These are phyloP conservation scores for Hura crepitans DNA, from an alignment of 441 rosid genomes.

Conservation along the genomic window DNA sequence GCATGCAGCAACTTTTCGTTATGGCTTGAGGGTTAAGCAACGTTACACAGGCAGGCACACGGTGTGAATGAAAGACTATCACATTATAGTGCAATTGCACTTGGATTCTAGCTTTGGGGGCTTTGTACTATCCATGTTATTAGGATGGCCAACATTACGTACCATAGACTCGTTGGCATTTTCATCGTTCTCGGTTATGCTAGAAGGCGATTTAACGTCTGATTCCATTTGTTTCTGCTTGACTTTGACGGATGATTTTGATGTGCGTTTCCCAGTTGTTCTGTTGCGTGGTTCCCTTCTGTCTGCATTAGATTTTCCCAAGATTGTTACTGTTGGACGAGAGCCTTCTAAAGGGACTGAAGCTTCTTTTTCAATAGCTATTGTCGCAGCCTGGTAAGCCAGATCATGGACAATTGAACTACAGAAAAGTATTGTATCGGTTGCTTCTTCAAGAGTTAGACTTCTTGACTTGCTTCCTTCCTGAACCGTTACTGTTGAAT, in stretches of 20 bases:
- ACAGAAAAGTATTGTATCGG: constrained; percentile 88
- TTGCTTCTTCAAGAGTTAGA: constrained; percentile 95
- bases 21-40: constrained; percentile 17
- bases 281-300: constrained; percentile 50
- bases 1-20: constrained; percentile 25
- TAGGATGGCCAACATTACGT: constrained; percentile 56
- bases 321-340: constrained; percentile 61
- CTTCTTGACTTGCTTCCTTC: constrained; percentile 66
- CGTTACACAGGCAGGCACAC: constrained; percentile 16
- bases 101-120: constrained; percentile 90
- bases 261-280: constrained; percentile 41
- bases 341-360: constrained; percentile 49
- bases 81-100: constrained; percentile 99
- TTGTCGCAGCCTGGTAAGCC: constrained; percentile 74
- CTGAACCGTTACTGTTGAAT: constrained; percentile 57
- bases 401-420: constrained; percentile 91
- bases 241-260: constrained; percentile 54
- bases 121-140: constrained; percentile 54
- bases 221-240: constrained; percentile 51
- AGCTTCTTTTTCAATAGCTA: constrained; percentile 64
- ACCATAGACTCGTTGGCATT: constrained; percentile 53
- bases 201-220: constrained; percentile 37
- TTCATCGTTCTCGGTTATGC: constrained; percentile 65
- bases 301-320: constrained; percentile 58
- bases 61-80: constrained; percentile 27